phyloP scores from a whole-genome alignment of 2,329 filamentous ascomycete genomes.

The Hypoxylon sp. region DNA sequence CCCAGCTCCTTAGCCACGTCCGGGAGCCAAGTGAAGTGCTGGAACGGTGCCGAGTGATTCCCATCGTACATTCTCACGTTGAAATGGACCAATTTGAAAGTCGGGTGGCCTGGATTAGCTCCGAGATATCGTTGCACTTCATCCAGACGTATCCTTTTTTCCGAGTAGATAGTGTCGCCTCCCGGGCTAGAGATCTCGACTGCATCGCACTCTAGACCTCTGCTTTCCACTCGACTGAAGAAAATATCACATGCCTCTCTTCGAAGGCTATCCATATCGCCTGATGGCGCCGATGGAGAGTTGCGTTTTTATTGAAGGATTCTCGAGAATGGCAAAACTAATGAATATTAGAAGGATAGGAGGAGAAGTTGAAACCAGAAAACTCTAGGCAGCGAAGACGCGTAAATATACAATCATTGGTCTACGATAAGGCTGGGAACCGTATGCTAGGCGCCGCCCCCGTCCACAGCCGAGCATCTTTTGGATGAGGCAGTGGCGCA shows the following conservation, averaged over 20 bases:
- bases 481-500: neutral
- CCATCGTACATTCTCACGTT: neutral
- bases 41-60: neutral
- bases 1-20: constrained; percentile 11
- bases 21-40: constrained; percentile 8
- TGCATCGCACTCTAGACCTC: neutral
- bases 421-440: neutral
- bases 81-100: constrained; percentile 16
- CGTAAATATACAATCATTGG: neutral
- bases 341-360: neutral
- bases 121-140: constrained; percentile 5
- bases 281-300: neutral
- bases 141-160: neutral
- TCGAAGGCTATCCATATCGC: constrained; percentile 16
- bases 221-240: neutral
- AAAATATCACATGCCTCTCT: neutral
- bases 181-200: constrained; percentile 17
- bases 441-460: too few species aligned
- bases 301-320: neutral
- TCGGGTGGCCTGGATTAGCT: neutral
- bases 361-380: neutral
- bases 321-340: neutral
- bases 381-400: neutral
- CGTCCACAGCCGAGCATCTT: neutral
- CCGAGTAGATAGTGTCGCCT: neutral